Evolutionary conservation across 192 early-diverging fungal genomes (phyloP).

Genomic region (Gamsiella multidivaricata): DNA sequence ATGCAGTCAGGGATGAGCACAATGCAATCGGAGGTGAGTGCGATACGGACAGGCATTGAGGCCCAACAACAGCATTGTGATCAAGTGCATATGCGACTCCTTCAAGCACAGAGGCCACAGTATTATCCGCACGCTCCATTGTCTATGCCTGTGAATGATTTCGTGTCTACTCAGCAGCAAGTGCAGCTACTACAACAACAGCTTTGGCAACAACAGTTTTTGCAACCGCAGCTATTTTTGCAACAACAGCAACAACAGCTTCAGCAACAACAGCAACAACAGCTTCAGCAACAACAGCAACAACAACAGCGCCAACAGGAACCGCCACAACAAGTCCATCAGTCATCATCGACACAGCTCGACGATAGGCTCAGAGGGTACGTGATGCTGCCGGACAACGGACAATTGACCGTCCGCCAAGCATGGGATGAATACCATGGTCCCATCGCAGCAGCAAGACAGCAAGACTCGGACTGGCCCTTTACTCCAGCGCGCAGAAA

Average conservation of each 20-base stretch:
- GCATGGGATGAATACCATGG: constrained; percentile 8
- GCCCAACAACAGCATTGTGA: too few species aligned
- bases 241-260: not conserved
- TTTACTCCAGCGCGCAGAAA: not conserved
- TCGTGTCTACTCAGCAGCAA: too few species aligned
- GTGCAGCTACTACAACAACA: not conserved
- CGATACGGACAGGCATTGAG: too few species aligned
- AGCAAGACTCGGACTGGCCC: not conserved
- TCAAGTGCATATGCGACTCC: too few species aligned
- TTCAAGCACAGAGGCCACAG: too few species aligned
- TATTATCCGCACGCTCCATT: too few species aligned
- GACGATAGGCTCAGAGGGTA: not conserved
- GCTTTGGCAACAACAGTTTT: not conserved
- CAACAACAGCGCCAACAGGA: not conserved
- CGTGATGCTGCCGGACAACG: not conserved
- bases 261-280: not conserved
- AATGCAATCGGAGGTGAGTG: too few species aligned
- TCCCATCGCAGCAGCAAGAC: not conserved
- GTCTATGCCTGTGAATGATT: too few species aligned
- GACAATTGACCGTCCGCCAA: not conserved
- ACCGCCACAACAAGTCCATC: not conserved
- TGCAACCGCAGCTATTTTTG: not conserved
- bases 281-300: not conserved
- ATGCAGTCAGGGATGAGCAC: too few species aligned
- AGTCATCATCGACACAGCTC: not conserved